Evolutionary conservation across 805 yeast species (phyloP).

Genomic region (Candida montana): DNA sequence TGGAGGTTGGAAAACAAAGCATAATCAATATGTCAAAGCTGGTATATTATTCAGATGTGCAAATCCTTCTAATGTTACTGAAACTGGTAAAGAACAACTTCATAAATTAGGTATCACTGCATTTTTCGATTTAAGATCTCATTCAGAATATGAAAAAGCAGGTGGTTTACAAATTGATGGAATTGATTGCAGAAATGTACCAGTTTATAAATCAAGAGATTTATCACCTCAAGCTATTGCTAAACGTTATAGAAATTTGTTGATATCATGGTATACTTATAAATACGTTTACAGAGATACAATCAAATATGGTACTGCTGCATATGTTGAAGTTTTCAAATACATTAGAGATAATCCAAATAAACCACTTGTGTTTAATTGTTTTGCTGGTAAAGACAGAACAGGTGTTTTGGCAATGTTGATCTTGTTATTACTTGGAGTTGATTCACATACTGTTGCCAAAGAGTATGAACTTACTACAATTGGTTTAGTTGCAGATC

Average conservation of each 20-base stretch:
- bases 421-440: slow-evolving; percentile 56
- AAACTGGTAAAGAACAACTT: slow-evolving; percentile 39
- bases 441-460: slow-evolving; percentile 58
- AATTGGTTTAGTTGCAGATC: slow-evolving; percentile 51
- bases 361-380: slow-evolving; percentile 59
- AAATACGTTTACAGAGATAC: slow-evolving; percentile 58
- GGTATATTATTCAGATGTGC: slow-evolving; percentile 62
- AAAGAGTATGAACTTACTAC: slow-evolving; percentile 76
- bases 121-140: slow-evolving; percentile 65
- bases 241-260: slow-evolving; percentile 44
- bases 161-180: slow-evolving; percentile 45
- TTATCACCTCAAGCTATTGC: slow-evolving; percentile 64
- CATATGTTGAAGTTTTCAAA: slow-evolving; percentile 46
- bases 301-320: slow-evolving; percentile 41
- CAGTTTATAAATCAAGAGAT: slow-evolving; percentile 50
- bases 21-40: slow-evolving; percentile 41
- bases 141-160: slow-evolving; percentile 42
- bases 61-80: slow-evolving; percentile 46
- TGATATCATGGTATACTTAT: slow-evolving; percentile 59
- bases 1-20: slow-evolving; percentile 60
- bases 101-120: slow-evolving; percentile 40
- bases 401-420: slow-evolving; percentile 74
- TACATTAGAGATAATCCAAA: slow-evolving; percentile 50
- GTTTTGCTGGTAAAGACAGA: slow-evolving; percentile 85
- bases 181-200: slow-evolving; percentile 44